Percentiles rank a stretch among this genome's conserved stretches.
Evolutionary conservation across 1,284 basidiomycete species (phyloP).

Genomic region (Microbotryum violaceum): DNA sequence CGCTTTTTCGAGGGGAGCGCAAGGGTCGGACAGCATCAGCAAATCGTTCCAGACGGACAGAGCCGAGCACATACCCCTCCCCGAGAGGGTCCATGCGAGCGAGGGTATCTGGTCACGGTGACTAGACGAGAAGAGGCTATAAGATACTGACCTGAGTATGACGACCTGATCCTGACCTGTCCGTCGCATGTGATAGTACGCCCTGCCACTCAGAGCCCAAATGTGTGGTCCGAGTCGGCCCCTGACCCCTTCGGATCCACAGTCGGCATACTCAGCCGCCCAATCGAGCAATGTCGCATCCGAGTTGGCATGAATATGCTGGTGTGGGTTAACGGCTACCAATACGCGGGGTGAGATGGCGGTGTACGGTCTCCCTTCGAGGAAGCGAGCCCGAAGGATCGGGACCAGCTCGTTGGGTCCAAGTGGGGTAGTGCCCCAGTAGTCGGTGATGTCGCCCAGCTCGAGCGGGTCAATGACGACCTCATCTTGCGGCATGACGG

Average conservation of each 20-base stretch:
- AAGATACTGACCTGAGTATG: conserved; percentile 61
- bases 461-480: conserved; percentile 28
- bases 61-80: background rate
- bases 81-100: background rate
- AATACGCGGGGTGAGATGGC: conserved; percentile 41
- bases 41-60: background rate
- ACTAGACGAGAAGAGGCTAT: background rate
- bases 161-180: conserved; percentile 90
- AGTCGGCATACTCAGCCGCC: conserved; percentile 62
- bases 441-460: conserved; percentile 19
- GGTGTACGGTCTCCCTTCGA: conserved; percentile 27
- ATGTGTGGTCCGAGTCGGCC: conserved; percentile 62
- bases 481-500: background rate
- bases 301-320: conserved; percentile 68
- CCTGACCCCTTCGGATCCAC: conserved; percentile 47
- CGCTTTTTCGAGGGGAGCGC: conserved; percentile 48
- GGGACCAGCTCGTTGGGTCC: conserved; percentile 26
- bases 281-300: conserved; percentile 77
- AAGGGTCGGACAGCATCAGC: background rate
- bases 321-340: conserved; percentile 81
- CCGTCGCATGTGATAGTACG: conserved; percentile 92
- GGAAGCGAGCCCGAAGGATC: conserved; percentile 21
- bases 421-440: conserved; percentile 15
- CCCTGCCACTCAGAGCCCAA: conserved; percentile 79
- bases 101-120: too few relatives aligned